phyloP scores from a whole-genome alignment of 176 grass and related monocot species.

The Sorghum bicolor region DNA sequence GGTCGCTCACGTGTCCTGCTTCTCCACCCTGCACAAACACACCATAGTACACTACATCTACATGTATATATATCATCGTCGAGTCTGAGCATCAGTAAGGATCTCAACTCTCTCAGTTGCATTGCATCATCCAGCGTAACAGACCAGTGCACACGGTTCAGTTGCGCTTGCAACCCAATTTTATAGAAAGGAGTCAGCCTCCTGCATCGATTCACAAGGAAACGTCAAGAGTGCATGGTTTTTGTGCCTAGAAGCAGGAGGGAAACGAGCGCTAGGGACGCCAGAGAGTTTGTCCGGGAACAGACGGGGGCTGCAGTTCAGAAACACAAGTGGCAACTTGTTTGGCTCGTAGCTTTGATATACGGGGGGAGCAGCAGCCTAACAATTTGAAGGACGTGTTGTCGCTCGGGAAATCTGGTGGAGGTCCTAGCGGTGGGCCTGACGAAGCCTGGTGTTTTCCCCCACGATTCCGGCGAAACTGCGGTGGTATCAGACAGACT shows the following conservation, averaged over 20 bases:
- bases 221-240: neutral
- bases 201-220: neutral
- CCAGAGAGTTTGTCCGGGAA: neutral
- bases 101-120: neutral
- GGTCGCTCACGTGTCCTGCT: constrained; percentile 46
- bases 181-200: neutral
- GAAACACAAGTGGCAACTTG: neutral
- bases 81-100: no score
- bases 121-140: neutral
- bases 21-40: constrained; percentile 43
- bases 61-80: no score
- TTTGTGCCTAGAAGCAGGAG: constrained; percentile 22
- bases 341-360: neutral
- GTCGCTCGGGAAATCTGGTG: neutral
- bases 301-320: neutral
- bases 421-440: neutral
- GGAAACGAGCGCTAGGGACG: constrained; percentile 8
- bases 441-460: neutral
- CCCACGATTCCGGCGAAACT: neutral
- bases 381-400: neutral
- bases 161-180: neutral
- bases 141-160: neutral
- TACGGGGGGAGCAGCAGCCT: neutral
- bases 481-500: no score
- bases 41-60: no score